phyloP scores from a whole-genome alignment of 2,329 filamentous ascomycete genomes.

The Exserohilum turcica region DNA sequence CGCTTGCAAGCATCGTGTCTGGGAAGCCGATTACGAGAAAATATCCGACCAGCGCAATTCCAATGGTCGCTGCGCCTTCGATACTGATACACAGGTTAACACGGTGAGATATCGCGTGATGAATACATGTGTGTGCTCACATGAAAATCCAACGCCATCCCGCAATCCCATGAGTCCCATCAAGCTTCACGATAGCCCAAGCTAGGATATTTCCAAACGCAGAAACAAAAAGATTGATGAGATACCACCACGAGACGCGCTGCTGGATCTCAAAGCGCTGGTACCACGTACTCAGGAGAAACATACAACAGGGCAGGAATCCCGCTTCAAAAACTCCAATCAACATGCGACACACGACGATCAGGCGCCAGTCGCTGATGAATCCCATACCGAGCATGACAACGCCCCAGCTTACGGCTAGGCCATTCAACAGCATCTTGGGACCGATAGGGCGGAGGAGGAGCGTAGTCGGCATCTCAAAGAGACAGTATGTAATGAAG shows the following conservation, averaged over 20 bases:
- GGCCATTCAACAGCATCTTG: constrained; percentile 33
- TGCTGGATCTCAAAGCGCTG: constrained; percentile 27
- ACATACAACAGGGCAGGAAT: constrained; percentile 26
- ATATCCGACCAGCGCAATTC: constrained; percentile 19
- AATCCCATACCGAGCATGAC: constrained; percentile 29
- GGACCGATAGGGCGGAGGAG: constrained; percentile 35
- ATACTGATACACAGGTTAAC: background rate
- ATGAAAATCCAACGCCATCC: constrained; percentile 39
- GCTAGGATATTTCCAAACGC: constrained; percentile 41
- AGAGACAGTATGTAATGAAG: constrained; percentile 24
- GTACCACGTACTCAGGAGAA: constrained; percentile 28
- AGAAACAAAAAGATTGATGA: constrained; percentile 31
- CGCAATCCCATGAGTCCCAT: constrained; percentile 32
- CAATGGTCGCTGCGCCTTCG: constrained; percentile 22
- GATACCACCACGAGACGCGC: constrained; percentile 27
- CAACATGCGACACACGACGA: constrained; percentile 18
- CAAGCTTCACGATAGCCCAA: constrained; percentile 37
- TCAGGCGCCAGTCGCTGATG: constrained; percentile 19
- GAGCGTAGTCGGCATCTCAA: constrained; percentile 37
- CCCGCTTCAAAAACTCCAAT: constrained; percentile 29
- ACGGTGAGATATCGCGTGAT: too few species aligned
- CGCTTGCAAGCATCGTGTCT: constrained; percentile 8
- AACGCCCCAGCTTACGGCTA: constrained; percentile 28
- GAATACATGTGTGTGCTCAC: background rate
- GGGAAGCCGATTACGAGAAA: constrained; percentile 27